Conservation (phyloP, 2,329 filamentous ascomycete species). For the Cladosporium sphaerospermum region DNA sequence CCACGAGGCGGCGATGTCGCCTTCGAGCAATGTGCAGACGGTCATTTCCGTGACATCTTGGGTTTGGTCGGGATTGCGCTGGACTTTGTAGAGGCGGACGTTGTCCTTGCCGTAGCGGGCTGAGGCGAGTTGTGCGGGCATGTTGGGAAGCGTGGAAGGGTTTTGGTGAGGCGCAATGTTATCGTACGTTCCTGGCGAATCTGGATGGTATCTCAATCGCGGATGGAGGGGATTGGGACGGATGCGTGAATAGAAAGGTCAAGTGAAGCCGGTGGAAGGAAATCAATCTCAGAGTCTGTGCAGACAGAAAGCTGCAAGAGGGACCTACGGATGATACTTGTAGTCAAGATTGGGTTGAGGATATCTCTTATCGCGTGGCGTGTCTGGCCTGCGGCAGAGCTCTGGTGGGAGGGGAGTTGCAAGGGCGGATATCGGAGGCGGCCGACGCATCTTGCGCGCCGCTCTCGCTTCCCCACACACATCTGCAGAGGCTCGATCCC, state of each 20-base stretch:
- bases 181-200: too few species aligned
- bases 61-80: conserved; percentile 68
- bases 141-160: conserved; percentile 14
- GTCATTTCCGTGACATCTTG: conserved; percentile 94
- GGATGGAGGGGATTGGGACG: neutral
- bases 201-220: neutral
- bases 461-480: too few species aligned
- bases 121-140: conserved; percentile 44
- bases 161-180: too few species aligned
- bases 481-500: conserved; percentile 17
- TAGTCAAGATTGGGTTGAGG: neutral
- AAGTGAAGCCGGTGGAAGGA: neutral
- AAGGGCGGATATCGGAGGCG: neutral
- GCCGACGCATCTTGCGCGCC: too few species aligned
- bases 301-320: neutral
- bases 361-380: conserved; percentile 9
- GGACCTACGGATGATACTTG: conserved; percentile 8
- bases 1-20: conserved; percentile 84
- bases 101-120: conserved; percentile 94
- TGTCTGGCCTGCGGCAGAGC: conserved; percentile 4
- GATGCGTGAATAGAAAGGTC: too few species aligned
- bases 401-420: conserved; percentile 2
- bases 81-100: conserved; percentile 93
- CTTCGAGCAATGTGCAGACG: conserved; percentile 85
- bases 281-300: neutral